These are phyloP conservation scores for Vaucheria bursata DNA, from an alignment of 352 stramenopile species.

Conservation along the genomic window DNA sequence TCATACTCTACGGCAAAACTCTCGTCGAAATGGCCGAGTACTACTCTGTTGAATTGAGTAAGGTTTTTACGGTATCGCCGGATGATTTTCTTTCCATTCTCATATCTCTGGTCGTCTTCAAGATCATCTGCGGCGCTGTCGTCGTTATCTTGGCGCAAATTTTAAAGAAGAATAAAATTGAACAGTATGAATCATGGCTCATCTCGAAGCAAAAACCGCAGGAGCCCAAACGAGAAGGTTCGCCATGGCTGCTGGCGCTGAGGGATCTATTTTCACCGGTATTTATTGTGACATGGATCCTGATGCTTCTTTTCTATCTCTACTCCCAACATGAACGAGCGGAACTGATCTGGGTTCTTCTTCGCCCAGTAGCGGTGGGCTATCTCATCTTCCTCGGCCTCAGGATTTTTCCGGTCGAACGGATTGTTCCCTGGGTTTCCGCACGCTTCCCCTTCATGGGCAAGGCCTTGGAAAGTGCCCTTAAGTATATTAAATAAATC, in stretches of 20 bases:
- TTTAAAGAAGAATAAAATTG: neutral
- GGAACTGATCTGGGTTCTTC: neutral
- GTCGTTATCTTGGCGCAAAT: neutral
- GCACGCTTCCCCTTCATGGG: neutral
- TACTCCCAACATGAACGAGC: neutral
- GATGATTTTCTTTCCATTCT: too few relatives aligned
- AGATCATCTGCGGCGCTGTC: neutral
- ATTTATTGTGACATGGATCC: neutral
- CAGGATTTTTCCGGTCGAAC: neutral
- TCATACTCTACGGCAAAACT: neutral
- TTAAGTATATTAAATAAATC: neutral
- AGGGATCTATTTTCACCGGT: neutral
- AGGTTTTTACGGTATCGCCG: neutral
- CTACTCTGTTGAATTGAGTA: neutral
- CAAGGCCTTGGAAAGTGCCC: neutral
- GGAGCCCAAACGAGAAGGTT: too few relatives aligned
- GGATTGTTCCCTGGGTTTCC: neutral
- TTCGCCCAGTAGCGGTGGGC: neutral
- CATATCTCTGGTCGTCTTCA: neutral
- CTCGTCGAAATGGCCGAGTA: neutral
- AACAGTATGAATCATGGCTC: neutral
- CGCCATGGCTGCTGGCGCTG: too few relatives aligned
- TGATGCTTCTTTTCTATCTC: neutral
- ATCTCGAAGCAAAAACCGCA: neutral
- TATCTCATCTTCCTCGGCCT: neutral